These are phyloP conservation scores for Calvatia gigantea DNA, from an alignment of 768 basidiomycete species.

Conservation along the genomic window DNA sequence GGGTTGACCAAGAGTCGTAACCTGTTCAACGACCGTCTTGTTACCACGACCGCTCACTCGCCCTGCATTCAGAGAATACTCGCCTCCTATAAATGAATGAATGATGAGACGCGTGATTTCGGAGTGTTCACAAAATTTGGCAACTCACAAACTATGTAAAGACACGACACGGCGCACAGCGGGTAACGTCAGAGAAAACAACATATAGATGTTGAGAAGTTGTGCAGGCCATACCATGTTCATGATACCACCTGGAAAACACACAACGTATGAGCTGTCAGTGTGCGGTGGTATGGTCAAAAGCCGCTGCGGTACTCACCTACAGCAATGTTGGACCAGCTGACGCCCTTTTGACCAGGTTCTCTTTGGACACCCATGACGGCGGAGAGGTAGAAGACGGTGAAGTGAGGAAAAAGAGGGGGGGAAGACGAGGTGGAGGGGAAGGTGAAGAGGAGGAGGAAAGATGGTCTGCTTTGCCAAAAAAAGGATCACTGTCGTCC, in stretches of 20 bases:
- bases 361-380: conserved; percentile 80
- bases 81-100: conserved; percentile 56
- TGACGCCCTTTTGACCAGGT: conserved; percentile 89
- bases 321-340: conserved; percentile 94
- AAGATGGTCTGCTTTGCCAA: not conserved
- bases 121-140: conserved; percentile 15
- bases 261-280: conserved; percentile 16
- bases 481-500: conserved; percentile 16
- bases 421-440: conserved; percentile 19
- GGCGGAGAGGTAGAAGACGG: conserved; percentile 13
- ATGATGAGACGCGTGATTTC: conserved; percentile 15
- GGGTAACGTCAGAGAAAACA: conserved; percentile 11
- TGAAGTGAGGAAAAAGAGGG: conserved; percentile 17
- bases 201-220: not conserved
- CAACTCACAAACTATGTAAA: conserved; percentile 48
- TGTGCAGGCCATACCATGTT: conserved; percentile 73
- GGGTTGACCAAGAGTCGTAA: conserved; percentile 97
- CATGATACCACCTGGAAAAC: conserved; percentile 82
- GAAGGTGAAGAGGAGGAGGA: conserved; percentile 18
- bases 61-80: conserved; percentile 28
- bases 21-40: conserved; percentile 41
- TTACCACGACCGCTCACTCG: conserved; percentile 1
- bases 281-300: conserved; percentile 11
- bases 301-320: conserved; percentile 46
- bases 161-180: conserved; percentile 3